These are phyloP conservation scores for Cubamyces sp. DNA, from an alignment of 768 basidiomycete species.

Conservation along the genomic window DNA sequence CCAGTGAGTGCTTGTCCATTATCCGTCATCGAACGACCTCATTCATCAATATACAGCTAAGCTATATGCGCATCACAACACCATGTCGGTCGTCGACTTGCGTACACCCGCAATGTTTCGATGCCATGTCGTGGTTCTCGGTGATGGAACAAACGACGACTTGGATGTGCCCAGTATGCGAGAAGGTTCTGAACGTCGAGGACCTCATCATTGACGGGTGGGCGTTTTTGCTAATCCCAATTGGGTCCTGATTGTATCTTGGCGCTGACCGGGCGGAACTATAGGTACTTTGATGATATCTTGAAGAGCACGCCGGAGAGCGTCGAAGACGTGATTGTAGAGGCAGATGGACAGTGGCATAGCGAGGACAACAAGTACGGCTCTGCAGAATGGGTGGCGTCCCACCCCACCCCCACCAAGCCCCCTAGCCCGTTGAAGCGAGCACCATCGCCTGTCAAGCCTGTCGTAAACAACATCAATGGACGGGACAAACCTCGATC, in stretches of 20 bases:
- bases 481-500: slow-evolving; percentile 49
- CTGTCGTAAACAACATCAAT: slow-evolving; percentile 32
- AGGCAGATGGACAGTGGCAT: slow-evolving; percentile 96
- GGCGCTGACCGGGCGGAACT: slow-evolving; percentile 2
- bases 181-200: slow-evolving; percentile 71
- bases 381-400: slow-evolving; percentile 69
- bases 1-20: slow-evolving; percentile 61
- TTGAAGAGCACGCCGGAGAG: slow-evolving; percentile 74
- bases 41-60: slow-evolving; percentile 53
- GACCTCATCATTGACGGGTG: slow-evolving; percentile 94
- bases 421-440: slow-evolving; percentile 18
- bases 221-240: slow-evolving; percentile 28
- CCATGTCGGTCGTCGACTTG: slow-evolving; percentile 90
- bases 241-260: not conserved
- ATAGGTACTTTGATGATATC: slow-evolving; percentile 87
- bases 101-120: slow-evolving; percentile 93
- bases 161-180: slow-evolving; percentile 94
- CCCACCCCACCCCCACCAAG: slow-evolving; percentile 42
- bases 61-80: slow-evolving; percentile 80
- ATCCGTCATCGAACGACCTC: not conserved
- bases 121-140: slow-evolving; percentile 90
- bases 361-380: slow-evolving; percentile 86
- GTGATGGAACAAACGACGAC: slow-evolving; percentile 97
- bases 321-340: slow-evolving; percentile 92
- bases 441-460: slow-evolving; percentile 30